phyloP scores from a whole-genome alignment of 2,329 filamentous ascomycete species.

The Phyllosticta citribraziliensis region DNA sequence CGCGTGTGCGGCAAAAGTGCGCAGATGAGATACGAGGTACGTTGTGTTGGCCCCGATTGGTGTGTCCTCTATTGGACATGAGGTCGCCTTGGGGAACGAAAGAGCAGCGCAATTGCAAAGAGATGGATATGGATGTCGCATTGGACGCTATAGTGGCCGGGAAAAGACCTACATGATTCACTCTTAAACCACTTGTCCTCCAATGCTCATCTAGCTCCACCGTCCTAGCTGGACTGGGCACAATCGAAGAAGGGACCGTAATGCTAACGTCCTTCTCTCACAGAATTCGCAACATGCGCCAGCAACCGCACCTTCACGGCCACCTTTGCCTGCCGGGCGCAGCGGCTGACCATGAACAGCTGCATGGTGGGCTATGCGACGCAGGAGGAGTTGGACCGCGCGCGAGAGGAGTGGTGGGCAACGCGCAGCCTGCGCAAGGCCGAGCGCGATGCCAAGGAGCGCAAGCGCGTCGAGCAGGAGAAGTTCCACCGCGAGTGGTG shows the following conservation, averaged over 20 bases:
- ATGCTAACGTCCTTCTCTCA: neutral
- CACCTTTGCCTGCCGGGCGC: constrained; percentile 71
- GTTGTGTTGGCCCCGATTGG: neutral
- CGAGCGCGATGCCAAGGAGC: constrained; percentile 51
- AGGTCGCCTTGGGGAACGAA: too few relatives aligned
- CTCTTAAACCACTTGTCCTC: too few relatives aligned
- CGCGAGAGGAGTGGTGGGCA: constrained; percentile 88
- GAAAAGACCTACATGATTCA: neutral
- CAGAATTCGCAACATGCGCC: constrained; percentile 88
- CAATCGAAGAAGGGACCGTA: too few relatives aligned
- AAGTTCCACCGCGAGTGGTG: constrained; percentile 43
- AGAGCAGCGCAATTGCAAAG: neutral
- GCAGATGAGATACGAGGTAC: constrained; percentile 44
- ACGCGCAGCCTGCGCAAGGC: constrained; percentile 59
- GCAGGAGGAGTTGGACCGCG: constrained; percentile 73
- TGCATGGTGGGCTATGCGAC: constrained; percentile 89
- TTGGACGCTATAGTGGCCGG: neutral
- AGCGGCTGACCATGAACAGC: constrained; percentile 79
- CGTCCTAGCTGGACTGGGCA: too few relatives aligned
- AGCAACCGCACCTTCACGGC: constrained; percentile 76
- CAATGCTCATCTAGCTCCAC: too few relatives aligned
- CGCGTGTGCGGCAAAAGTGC: constrained; percentile 67
- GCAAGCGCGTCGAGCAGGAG: constrained; percentile 32
- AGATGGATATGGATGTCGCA: neutral
- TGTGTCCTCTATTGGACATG: neutral